A percentile compares a stretch with the other conserved stretches of the same genome.
These are phyloP conservation scores for Leccinum pseudoinsigne DNA, from an alignment of 1,284 basidiomycete species.

Conservation along the genomic window DNA sequence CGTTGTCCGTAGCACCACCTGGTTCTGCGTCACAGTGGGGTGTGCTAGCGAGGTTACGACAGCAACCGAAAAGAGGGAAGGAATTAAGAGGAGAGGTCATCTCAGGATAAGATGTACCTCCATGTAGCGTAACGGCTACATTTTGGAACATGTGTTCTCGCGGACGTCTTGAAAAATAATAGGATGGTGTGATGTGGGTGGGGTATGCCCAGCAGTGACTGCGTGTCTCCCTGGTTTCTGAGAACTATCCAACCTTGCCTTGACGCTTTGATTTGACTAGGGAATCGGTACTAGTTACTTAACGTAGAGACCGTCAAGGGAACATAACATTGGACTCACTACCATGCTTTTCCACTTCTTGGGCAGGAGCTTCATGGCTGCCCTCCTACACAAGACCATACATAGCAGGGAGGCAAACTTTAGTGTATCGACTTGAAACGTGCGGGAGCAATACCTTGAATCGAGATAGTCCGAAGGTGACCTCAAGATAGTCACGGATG, in stretches of 20 bases:
- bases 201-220: not conserved
- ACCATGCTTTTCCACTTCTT: not conserved
- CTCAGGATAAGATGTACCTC: not conserved
- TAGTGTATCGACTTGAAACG: not conserved
- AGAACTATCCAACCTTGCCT: not conserved
- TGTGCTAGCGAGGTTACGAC: not conserved
- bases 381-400: not conserved
- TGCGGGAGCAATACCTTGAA: not conserved
- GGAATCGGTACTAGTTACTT: not conserved
- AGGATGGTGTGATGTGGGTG: not conserved
- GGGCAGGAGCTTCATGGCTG: not conserved
- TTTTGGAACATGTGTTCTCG: not conserved
- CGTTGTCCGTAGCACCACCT: not conserved
- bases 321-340: not conserved
- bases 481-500: not conserved
- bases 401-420: not conserved
- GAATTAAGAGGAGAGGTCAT: not conserved
- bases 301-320: not conserved
- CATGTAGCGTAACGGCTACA: not conserved
- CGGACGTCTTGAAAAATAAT: not conserved
- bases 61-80: not conserved
- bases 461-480: not conserved
- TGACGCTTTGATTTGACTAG: not conserved
- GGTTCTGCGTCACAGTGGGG: not conserved
- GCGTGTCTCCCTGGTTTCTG: not conserved